A percentile compares a stretch with the other conserved stretches of the same genome.
phyloP scores from a whole-genome alignment of 805 yeast species.

The Barnettozyma sucrosica region DNA sequence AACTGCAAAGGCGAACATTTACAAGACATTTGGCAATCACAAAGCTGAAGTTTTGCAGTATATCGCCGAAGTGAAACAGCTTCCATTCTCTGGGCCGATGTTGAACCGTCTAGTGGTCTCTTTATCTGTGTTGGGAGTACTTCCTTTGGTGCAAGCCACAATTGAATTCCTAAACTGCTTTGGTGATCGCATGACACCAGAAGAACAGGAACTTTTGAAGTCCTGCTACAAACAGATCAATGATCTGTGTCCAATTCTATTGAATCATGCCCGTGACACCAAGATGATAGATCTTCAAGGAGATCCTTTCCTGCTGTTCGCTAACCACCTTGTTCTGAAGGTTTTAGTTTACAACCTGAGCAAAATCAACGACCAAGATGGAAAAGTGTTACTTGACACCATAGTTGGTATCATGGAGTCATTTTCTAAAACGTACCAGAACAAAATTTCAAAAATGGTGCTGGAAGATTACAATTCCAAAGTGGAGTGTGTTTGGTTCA shows the following conservation, averaged over 20 bases:
- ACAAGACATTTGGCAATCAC: background rate
- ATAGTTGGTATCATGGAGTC: background rate
- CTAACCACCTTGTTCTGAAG: background rate
- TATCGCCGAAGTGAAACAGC: background rate
- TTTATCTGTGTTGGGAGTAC: background rate
- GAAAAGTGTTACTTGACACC: background rate
- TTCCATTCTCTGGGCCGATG: background rate
- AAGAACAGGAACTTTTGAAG: background rate
- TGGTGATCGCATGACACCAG: background rate
- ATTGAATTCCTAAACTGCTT: background rate
- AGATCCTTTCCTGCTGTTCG: background rate
- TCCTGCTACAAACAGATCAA: background rate
- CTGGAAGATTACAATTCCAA: background rate
- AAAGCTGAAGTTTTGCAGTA: background rate
- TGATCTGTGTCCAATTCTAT: background rate
- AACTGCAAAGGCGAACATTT: background rate
- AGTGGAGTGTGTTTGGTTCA: background rate
- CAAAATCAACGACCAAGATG: background rate
- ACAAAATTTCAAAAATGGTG: background rate
- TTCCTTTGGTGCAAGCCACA: background rate
- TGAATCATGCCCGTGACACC: background rate
- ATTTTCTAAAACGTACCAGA: background rate
- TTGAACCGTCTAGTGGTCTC: background rate
- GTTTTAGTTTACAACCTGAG: background rate
- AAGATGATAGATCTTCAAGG: background rate